Percentiles rank a stretch among this genome's conserved stretches.
Conservation (phyloP, 2,329 filamentous ascomycete genomes). For the Juglanconis sp. region DNA sequence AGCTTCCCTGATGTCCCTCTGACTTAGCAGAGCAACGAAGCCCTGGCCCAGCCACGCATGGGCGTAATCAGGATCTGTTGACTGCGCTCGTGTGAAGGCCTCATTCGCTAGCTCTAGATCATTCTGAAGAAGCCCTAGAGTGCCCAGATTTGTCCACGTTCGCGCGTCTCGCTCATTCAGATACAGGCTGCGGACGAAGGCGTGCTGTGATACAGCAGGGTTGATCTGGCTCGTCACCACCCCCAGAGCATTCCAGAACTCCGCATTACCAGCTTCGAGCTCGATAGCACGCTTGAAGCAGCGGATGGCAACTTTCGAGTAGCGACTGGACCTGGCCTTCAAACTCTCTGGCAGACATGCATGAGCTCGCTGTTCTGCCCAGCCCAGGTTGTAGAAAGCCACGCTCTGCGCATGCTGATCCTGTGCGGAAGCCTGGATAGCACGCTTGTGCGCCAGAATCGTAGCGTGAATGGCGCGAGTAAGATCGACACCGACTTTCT, state of each 20-base stretch:
- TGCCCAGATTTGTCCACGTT: conserved; percentile 87
- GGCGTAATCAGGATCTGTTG: conserved; percentile 88
- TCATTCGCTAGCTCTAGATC: conserved; percentile 85
- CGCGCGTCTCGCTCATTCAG: conserved; percentile 83
- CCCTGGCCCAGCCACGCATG: conserved; percentile 94
- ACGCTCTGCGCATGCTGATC: conserved; percentile 88
- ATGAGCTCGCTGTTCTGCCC: conserved; percentile 84
- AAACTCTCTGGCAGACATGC: conserved; percentile 54
- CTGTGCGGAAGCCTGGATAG: conserved; percentile 67
- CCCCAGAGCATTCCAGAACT: conserved; percentile 96
- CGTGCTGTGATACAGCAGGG: conserved; percentile 84
- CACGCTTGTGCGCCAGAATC: conserved; percentile 84
- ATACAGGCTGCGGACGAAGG: conserved; percentile 88
- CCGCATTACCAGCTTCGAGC: conserved; percentile 85
- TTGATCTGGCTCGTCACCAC: conserved; percentile 86
- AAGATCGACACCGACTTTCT: conserved; percentile 47
- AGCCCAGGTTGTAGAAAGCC: conserved; percentile 96
- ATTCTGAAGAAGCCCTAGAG: conserved; percentile 78
- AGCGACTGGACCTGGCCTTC: conserved; percentile 60
- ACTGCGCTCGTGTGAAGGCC: conserved; percentile 86
- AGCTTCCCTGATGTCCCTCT: conserved; percentile 65
- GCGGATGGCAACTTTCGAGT: conserved; percentile 76
- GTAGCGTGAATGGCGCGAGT: conserved; percentile 64
- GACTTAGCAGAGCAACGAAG: conserved; percentile 70
- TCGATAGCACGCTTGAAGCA: conserved; percentile 97